Conservation (phyloP, 2,329 filamentous ascomycete species). For the Blumeria hordei region DNA sequence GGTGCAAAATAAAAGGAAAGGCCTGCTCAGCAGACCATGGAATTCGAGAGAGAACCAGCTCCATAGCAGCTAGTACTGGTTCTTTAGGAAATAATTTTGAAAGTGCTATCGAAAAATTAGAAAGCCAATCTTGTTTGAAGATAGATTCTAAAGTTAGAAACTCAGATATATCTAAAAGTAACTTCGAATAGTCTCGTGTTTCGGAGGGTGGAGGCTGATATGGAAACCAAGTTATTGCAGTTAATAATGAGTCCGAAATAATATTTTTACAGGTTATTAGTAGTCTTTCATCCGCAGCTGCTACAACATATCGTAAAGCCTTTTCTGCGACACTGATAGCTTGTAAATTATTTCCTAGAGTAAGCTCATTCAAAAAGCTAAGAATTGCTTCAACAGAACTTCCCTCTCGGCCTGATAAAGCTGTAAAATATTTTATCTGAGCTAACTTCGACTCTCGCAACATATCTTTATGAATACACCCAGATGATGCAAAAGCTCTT, state of each 20-base stretch:
- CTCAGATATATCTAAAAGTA: slow-evolving; percentile 2
- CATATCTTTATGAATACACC: slow-evolving; percentile 36
- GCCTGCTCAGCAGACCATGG: slow-evolving; percentile 46
- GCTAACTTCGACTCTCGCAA: slow-evolving; percentile 33
- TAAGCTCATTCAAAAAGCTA: slow-evolving; percentile 33
- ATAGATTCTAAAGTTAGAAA: slow-evolving; percentile 15
- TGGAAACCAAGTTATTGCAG: slow-evolving; percentile 30
- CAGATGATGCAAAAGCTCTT: slow-evolving; percentile 56
- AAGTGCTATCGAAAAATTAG: slow-evolving; percentile 34
- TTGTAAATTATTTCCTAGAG: slow-evolving; percentile 29
- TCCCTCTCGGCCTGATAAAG: slow-evolving; percentile 15
- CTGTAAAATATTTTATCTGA: slow-evolving; percentile 18
- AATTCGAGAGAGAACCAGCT: slow-evolving; percentile 38
- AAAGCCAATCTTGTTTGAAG: slow-evolving; percentile 31
- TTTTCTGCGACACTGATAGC: slow-evolving; percentile 36
- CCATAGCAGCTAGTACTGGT: slow-evolving; percentile 43
- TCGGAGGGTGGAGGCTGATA: slow-evolving; percentile 33
- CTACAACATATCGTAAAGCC: slow-evolving; percentile 30
- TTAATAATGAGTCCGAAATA: slow-evolving; percentile 25
- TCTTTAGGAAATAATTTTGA: slow-evolving; percentile 33
- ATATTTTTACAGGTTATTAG: slow-evolving; percentile 25
- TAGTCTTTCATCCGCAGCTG: slow-evolving; percentile 18
- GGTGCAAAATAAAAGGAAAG: slow-evolving; percentile 67
- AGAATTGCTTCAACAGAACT: slow-evolving; percentile 41
- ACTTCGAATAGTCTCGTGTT: slow-evolving; percentile 2